Evolutionary conservation across 208 protist species (phyloP).

Genomic region (Trypanosoma conorhini): DNA sequence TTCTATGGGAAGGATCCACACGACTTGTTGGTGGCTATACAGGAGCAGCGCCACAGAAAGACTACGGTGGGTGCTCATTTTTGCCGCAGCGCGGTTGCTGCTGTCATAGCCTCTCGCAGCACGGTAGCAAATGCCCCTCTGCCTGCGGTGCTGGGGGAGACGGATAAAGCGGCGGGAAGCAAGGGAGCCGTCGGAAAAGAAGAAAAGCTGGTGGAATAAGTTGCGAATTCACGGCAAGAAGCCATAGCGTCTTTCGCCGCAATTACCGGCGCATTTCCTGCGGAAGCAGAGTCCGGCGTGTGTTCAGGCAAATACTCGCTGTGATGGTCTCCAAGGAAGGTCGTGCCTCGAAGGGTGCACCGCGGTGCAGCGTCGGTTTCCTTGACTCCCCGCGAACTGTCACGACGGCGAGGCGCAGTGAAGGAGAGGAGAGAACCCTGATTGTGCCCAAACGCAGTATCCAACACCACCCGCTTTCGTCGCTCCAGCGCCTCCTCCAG

Average conservation of each 20-base stretch:
- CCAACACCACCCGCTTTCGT: slow-evolving; percentile 1
- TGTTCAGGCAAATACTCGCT: background rate
- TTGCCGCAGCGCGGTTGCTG: background rate
- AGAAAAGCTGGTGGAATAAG: background rate
- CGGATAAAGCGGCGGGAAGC: background rate
- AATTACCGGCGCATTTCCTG: background rate
- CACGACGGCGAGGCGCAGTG: background rate
- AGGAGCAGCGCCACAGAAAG: slow-evolving; percentile 1
- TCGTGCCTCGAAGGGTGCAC: background rate
- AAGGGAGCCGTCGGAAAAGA: background rate
- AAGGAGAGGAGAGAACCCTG: background rate
- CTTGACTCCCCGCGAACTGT: background rate
- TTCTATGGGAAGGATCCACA: background rate
- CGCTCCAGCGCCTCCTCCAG: slow-evolving; percentile 5
- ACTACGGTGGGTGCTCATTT: background rate
- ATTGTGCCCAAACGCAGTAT: background rate
- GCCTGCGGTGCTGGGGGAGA: background rate
- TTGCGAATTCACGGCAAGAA: background rate
- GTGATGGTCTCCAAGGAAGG: background rate
- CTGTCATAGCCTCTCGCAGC: slow-evolving; percentile 6
- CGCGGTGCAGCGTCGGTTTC: background rate
- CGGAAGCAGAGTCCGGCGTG: background rate
- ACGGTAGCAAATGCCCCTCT: slow-evolving; percentile 8
- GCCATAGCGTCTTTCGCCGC: background rate
- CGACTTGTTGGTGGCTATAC: background rate